These are phyloP conservation scores for Solanum sejunctum DNA, from an alignment of 257 asterid species.

Conservation along the genomic window DNA sequence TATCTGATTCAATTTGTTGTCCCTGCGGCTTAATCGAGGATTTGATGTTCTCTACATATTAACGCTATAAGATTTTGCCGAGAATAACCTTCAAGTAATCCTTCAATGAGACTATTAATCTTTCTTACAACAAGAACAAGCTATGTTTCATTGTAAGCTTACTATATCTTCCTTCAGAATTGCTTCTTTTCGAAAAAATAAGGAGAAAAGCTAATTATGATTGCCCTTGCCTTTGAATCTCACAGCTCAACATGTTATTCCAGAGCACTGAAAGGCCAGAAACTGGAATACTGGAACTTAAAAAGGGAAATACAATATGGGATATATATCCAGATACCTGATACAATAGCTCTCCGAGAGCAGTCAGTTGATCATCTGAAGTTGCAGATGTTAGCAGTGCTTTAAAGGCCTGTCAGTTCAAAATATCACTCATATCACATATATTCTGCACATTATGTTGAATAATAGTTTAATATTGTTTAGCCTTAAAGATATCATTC, in stretches of 20 bases:
- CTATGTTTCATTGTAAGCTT: not conserved
- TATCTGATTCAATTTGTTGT: not conserved
- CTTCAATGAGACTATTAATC: not conserved
- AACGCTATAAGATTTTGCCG: not conserved
- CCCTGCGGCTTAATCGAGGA: not conserved
- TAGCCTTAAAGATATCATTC: not conserved
- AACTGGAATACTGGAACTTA: not conserved
- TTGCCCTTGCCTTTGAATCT: not conserved
- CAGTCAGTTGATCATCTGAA: slow-evolving; percentile 73
- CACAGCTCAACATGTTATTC: not conserved
- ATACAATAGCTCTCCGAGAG: slow-evolving; percentile 85
- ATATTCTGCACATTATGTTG: not conserved
- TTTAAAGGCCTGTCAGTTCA: slow-evolving; percentile 69
- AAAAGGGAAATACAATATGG: not conserved
- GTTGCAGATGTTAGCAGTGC: slow-evolving; percentile 66
- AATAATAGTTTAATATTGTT: not conserved
- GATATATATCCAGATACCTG: slow-evolving; percentile 35
- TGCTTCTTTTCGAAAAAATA: not conserved
- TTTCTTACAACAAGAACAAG: not conserved
- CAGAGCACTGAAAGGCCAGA: not conserved
- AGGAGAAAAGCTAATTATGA: not conserved
- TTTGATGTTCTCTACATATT: not conserved
- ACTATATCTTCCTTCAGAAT: not conserved
- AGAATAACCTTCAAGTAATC: not conserved
- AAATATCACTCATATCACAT: not conserved